A percentile compares a stretch with the other conserved stretches of the same genome.
These are phyloP conservation scores for Prunus armeniaca DNA, from an alignment of 306 rosid species.

Conservation along the genomic window DNA sequence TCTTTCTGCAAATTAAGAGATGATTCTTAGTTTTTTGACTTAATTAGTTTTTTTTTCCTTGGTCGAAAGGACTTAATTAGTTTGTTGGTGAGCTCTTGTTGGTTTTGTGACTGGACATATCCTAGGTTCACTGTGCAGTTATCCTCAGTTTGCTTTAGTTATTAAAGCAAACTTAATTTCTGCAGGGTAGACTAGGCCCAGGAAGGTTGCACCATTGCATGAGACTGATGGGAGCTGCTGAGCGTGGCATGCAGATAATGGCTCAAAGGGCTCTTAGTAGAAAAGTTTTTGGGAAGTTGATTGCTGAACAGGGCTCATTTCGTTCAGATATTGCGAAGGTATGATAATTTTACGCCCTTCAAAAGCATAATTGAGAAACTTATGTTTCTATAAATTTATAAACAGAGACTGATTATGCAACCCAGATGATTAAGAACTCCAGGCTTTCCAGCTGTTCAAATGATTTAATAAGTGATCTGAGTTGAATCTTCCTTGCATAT, in stretches of 20 bases:
- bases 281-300: slow-evolving; percentile 77
- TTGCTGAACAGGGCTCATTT: slow-evolving; percentile 93
- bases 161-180: neutral
- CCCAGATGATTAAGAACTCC: neutral
- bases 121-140: neutral
- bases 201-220: slow-evolving; percentile 99
- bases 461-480: neutral
- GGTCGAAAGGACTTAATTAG: neutral
- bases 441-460: slow-evolving; percentile 8
- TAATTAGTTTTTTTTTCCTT: too few relatives aligned
- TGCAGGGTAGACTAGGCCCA: slow-evolving; percentile 95
- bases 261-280: slow-evolving; percentile 83
- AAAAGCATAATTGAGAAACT: neutral
- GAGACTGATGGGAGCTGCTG: slow-evolving; percentile 93
- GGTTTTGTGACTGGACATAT: neutral
- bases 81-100: neutral
- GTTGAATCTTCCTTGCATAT: neutral
- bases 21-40: slow-evolving; percentile 7
- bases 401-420: neutral
- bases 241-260: slow-evolving; percentile 84
- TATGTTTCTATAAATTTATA: neutral
- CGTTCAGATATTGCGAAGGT: slow-evolving; percentile 83
- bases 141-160: neutral
- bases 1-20: neutral
- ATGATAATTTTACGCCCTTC: slow-evolving; percentile 7